Base-by-base conservation (phyloP, 1,284 basidiomycete genomes). In the Sporisorium sorghi region DNA sequence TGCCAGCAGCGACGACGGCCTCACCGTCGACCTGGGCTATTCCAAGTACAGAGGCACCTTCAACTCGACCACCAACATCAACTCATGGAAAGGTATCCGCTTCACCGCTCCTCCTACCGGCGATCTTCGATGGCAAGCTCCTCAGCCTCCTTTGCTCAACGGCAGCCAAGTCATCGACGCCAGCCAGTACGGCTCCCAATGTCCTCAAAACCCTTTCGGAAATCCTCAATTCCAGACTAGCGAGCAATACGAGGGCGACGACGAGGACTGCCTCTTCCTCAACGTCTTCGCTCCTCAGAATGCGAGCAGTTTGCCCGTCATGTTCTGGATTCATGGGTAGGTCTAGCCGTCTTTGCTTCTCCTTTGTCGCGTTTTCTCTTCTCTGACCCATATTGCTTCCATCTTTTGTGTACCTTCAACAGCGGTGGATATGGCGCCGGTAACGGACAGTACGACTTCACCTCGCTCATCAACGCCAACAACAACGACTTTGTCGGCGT, bases 401-500 rank as follows among this genome's bases (percentile, higher is more conserved):
- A n/a, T 15, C 17, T 7, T 19, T 19, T 10, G 14, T 37, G 15
- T 17, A 37, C n/a, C 6, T 28, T 0, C 12, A 15, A 47, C 53
- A 57, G 67, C 11, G 68, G 61, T 26, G 68, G 67, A n/a, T 63
- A 69, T n/a, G 67, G 67, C n/a, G 44, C 55, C 10, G 67, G 67
- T 9, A 63, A 69, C 26, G 67, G 67, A 3, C 67, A 59, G 37
- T 71, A 52, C 56, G 67, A 70, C 28, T 65, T 60, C 39, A 68
- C 59, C 54, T 47, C 37, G 48, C 54, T 77, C 53, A 58, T 63
- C 67, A 76, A 67, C 19, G 49, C 75, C 21, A 59, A 75, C 37
- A 56, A 71, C 30, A 65, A 71, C 44, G 32, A 54, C 58, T 71
- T 71, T 55, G 48, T 71, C 30, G 61, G 53, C 17, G 88, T 89